Conservation (phyloP, 768 basidiomycete species). For the Leccinum sublutescens region DNA sequence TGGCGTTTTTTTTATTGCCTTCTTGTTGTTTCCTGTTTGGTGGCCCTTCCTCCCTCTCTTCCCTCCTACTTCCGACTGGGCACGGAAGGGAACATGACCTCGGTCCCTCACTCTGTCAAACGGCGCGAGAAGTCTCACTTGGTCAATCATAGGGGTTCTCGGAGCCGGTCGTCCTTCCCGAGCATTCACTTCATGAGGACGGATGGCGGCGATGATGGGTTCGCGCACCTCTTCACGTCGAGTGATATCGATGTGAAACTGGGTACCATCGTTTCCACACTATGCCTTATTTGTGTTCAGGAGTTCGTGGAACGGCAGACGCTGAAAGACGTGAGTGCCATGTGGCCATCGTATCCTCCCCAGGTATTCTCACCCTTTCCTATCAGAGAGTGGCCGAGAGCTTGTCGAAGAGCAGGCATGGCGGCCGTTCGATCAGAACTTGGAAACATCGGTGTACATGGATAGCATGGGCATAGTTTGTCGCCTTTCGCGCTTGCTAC, state of each 20-base stretch:
- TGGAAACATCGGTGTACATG: slow-evolving; percentile 79
- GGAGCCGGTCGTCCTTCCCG: slow-evolving; percentile 66
- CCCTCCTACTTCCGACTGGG: too few relatives aligned
- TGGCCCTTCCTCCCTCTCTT: slow-evolving; percentile 32
- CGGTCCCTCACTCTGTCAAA: slow-evolving; percentile 46
- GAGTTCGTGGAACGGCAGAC: slow-evolving; percentile 93
- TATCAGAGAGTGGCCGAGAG: slow-evolving; percentile 72
- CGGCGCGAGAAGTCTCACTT: slow-evolving; percentile 51
- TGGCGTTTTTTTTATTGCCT: slow-evolving; percentile 78
- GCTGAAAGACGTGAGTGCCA: slow-evolving; percentile 62
- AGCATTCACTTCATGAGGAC: slow-evolving; percentile 77
- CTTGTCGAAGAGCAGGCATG: slow-evolving; percentile 84
- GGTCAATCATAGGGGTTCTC: slow-evolving; percentile 54
- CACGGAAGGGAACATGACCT: slow-evolving; percentile 52
- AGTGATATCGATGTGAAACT: slow-evolving; percentile 32
- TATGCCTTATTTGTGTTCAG: slow-evolving; percentile 34
- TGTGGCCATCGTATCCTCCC: neutral
- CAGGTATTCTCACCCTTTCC: neutral
- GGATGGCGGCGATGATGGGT: slow-evolving; percentile 40
- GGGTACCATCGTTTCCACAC: neutral
- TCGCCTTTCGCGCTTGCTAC: slow-evolving; percentile 12
- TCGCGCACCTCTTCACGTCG: slow-evolving; percentile 35
- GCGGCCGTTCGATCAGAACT: slow-evolving; percentile 84
- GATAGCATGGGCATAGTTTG: slow-evolving; percentile 44
- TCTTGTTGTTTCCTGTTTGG: slow-evolving; percentile 57